Percentiles rank a stretch among this genome's conserved stretches.
Conservation (phyloP, 176 grass and related monocot species). For the Cenchrus purpureus region DNA sequence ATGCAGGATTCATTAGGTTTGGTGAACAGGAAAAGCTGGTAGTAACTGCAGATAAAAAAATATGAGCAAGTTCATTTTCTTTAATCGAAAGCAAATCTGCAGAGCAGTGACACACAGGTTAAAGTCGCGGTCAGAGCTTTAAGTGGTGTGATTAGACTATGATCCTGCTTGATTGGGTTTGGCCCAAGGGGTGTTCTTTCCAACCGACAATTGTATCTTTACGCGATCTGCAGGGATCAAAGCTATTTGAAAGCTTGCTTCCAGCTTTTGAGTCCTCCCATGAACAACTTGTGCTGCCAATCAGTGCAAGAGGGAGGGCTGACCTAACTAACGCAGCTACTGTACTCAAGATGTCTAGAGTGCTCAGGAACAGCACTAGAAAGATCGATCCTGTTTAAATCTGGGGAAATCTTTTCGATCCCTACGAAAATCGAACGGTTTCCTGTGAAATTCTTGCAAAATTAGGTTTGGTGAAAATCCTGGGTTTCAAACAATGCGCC, state of each 20-base stretch:
- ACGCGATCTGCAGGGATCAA: constrained; percentile 51
- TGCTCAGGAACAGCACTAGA: not conserved
- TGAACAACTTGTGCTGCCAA: constrained; percentile 24
- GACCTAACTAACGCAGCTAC: constrained; percentile 19
- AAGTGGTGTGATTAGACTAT: constrained; percentile 37
- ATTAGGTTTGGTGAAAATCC: not conserved
- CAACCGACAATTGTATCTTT: constrained; percentile 58
- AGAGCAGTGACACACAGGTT: constrained; percentile 15
- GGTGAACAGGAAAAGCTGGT: not conserved
- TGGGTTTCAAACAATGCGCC: not conserved
- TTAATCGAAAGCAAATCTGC: constrained; percentile 40
- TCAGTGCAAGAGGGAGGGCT: constrained; percentile 28
- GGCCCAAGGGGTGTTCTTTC: constrained; percentile 49
- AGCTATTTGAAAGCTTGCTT: constrained; percentile 50
- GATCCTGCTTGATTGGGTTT: constrained; percentile 35
- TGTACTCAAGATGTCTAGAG: constrained; percentile 7
- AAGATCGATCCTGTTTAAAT: not conserved
- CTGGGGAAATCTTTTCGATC: not conserved
- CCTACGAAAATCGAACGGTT: not conserved
- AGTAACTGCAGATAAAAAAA: constrained; percentile 14
- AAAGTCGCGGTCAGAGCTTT: constrained; percentile 49
- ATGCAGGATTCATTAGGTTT: not conserved
- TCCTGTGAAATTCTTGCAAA: not conserved
- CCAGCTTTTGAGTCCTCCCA: constrained; percentile 36
- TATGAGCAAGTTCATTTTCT: not conserved